These are phyloP conservation scores for Pseudogymnoascus sp. DNA, from an alignment of 2,329 filamentous ascomycete species.

Conservation along the genomic window DNA sequence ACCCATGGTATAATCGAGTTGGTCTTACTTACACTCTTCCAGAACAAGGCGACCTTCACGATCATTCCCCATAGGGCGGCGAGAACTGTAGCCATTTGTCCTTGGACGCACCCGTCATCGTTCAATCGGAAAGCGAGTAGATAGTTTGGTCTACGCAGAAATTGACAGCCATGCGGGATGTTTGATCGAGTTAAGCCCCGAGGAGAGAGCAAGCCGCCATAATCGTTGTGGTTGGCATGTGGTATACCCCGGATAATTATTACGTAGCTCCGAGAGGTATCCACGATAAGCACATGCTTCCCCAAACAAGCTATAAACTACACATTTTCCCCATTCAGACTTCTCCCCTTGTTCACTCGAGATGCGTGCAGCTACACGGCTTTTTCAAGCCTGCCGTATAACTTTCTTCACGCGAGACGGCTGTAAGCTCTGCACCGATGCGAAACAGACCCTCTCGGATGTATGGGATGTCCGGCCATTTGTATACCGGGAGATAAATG, in stretches of 20 bases:
- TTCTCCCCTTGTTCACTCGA: not conserved
- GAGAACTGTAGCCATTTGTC: constrained; percentile 22
- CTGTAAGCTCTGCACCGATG: constrained; percentile 62
- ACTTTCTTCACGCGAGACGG: constrained; percentile 67
- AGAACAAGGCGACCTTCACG: constrained; percentile 53
- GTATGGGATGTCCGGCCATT: constrained; percentile 62
- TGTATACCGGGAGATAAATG: constrained; percentile 59
- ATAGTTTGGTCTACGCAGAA: not conserved
- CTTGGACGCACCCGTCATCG: not conserved
- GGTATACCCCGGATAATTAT: constrained; percentile 3
- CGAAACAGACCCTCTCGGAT: constrained; percentile 57
- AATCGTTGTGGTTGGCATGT: not conserved
- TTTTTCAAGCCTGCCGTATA: constrained; percentile 52
- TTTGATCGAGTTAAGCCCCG: not conserved
- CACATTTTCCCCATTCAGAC: not conserved
- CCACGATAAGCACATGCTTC: constrained; percentile 7
- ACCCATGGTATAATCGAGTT: not conserved
- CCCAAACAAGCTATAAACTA: not conserved
- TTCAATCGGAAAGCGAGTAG: not conserved
- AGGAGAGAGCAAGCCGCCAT: not conserved
- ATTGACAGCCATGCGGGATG: not conserved
- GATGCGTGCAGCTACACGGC: constrained; percentile 44
- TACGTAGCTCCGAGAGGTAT: constrained; percentile 6
- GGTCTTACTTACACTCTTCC: constrained; percentile 44
- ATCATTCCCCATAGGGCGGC: constrained; percentile 48